These are phyloP conservation scores for Aegilops speltoides DNA, from an alignment of 176 grass and related monocot species.

Conservation along the genomic window DNA sequence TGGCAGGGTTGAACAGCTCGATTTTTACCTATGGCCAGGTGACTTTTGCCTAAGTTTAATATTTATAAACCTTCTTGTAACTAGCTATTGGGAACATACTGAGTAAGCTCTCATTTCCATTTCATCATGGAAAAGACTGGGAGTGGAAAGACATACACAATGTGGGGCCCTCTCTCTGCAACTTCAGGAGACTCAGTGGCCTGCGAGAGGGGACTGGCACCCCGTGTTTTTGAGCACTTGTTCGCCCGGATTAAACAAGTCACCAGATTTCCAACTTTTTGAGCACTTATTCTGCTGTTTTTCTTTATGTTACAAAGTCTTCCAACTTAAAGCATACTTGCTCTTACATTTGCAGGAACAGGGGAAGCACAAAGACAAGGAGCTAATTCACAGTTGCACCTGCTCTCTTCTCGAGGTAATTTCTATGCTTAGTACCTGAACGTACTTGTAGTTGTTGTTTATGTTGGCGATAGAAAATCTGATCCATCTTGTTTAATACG, in stretches of 20 bases:
- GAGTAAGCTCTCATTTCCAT: slow-evolving; percentile 15
- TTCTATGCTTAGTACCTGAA: slow-evolving; percentile 28
- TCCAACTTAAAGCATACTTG: background rate
- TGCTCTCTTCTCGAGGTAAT: slow-evolving; percentile 93
- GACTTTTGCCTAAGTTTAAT: background rate
- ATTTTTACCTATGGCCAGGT: slow-evolving; percentile 99
- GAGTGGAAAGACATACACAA: slow-evolving; percentile 97
- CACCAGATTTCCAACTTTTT: background rate
- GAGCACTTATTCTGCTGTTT: no score
- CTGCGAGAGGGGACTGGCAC: slow-evolving; percentile 76
- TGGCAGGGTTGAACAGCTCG: slow-evolving; percentile 92
- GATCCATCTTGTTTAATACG: background rate
- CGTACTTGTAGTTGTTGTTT: background rate
- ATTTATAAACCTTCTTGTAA: slow-evolving; percentile 10
- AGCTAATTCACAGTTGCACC: slow-evolving; percentile 71
- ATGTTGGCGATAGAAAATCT: slow-evolving; percentile 26
- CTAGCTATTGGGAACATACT: slow-evolving; percentile 4
- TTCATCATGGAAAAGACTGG: slow-evolving; percentile 65
- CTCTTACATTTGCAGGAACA: slow-evolving; percentile 69
- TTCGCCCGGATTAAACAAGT: slow-evolving; percentile 80
- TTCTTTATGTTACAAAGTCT: background rate
- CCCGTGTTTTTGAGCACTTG: slow-evolving; percentile 87
- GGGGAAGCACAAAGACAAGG: slow-evolving; percentile 69
- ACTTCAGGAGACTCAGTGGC: slow-evolving; percentile 60
- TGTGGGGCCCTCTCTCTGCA: slow-evolving; percentile 86